Evolutionary conservation across 2,329 filamentous ascomycete species (phyloP).

Genomic region (Exophiala mesophila): DNA sequence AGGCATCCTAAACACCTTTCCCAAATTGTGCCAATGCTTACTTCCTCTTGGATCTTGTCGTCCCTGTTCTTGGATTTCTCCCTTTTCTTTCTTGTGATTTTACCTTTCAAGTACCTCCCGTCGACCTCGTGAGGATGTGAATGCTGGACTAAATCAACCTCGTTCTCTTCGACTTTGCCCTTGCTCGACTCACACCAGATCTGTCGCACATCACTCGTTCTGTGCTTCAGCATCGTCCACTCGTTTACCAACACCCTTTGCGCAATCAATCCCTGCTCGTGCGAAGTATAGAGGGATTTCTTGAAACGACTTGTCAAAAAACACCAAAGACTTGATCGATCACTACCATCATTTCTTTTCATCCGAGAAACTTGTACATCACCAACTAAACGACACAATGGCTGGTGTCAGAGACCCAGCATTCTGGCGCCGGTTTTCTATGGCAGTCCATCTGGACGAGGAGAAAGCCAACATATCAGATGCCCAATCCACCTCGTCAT

Average conservation of each 20-base stretch:
- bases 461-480: slow-evolving; percentile 29
- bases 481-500: slow-evolving; percentile 11
- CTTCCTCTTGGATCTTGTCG: neutral
- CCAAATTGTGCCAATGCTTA: slow-evolving; percentile 4
- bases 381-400: slow-evolving; percentile 32
- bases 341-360: neutral
- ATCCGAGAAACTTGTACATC: neutral
- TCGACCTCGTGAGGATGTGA: neutral
- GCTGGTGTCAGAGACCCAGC: slow-evolving; percentile 51
- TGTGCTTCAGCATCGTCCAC: slow-evolving; percentile 26
- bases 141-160: neutral
- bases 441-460: slow-evolving; percentile 54
- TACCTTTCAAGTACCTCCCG: neutral
- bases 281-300: neutral
- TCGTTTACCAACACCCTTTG: slow-evolving; percentile 16
- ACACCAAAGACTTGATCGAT: neutral
- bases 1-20: neutral
- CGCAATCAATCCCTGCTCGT: neutral
- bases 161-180: slow-evolving; percentile 1
- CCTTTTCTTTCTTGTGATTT: slow-evolving; percentile 1
- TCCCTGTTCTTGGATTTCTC: neutral
- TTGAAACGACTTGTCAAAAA: neutral
- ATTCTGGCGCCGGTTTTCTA: slow-evolving; percentile 58
- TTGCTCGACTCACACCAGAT: slow-evolving; percentile 13
- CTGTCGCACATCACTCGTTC: slow-evolving; percentile 26